Base-by-base conservation (phyloP, 768 basidiomycete species). In the Hygrocybe punicea region DNA sequence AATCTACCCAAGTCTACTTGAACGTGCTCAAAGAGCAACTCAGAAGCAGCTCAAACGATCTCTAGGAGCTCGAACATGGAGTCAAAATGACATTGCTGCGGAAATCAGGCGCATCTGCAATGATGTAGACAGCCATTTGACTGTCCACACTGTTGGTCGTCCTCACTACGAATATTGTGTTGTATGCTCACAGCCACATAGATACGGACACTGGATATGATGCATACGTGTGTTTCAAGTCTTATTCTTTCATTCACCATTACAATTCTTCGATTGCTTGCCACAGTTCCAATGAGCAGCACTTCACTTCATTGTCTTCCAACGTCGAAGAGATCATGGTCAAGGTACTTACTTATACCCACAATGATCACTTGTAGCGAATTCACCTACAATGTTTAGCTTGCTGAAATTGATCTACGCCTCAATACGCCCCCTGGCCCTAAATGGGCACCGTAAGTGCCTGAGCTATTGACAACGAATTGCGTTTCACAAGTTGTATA, bases 1-100 rank as follows among this genome's bases (percentile, higher is more conserved):
- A 17, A 6, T 16, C 11, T 23, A 5, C 3, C 10, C 34, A 14
- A 51, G 50, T 33, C 24, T 51, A 4, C 6, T 51, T 10, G 25
- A 33, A n/a, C 50, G 50, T 17, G 34, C 50, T 16, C 50, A 51
- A 17, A 6, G 50, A 23, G 50, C n/a, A 3, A 33, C 50, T 4
- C 50, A 51, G 50, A 51, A 36, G n/a, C 50, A 33, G 17, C 50
- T 51, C 16, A 51, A 51, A n/a, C 25, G 50, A 10, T 51, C 50
- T 11, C 24, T 51, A 24, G 50, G 50, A 5, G 24, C 11, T 8
- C 50, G 50, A 6, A 51, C 35, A 37, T 51, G 50, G 50, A 51
- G 34, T 37, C 34, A 9, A 51, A 24, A n/a, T n/a, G 50, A 51
- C 4, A 51, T 51, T 6, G 13, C 50, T 5, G 17, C 11, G 17